These are phyloP conservation scores for Populus deltoides DNA, from an alignment of 345 rosid species.

Conservation along the genomic window DNA sequence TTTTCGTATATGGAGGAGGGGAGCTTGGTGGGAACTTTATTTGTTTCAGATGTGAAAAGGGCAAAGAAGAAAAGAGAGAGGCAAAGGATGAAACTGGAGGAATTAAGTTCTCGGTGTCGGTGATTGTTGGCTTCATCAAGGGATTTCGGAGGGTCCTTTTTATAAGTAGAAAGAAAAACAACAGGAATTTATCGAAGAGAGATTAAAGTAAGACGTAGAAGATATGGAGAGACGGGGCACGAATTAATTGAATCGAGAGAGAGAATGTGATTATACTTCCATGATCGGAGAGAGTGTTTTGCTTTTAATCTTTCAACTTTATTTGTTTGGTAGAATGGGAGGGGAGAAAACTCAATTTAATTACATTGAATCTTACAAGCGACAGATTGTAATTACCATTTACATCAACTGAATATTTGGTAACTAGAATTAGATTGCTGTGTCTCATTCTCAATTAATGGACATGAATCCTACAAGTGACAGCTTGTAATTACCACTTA, in stretches of 20 bases:
- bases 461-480: too few species aligned
- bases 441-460: too few species aligned
- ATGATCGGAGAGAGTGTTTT: too few species aligned
- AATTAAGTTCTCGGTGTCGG: not conserved
- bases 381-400: not conserved
- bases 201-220: not conserved
- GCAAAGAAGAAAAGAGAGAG: not conserved
- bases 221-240: not conserved
- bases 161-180: conserved; percentile 15
- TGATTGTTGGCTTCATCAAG: not conserved
- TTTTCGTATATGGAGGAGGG: not conserved
- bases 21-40: not conserved
- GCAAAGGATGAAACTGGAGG: not conserved
- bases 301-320: too few species aligned
- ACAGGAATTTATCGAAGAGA: not conserved
- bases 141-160: not conserved
- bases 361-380: not conserved
- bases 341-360: not conserved
- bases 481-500: too few species aligned
- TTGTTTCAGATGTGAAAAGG: not conserved
- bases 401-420: too few species aligned
- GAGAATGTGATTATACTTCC: not conserved
- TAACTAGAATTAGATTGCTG: too few species aligned
- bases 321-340: not conserved
- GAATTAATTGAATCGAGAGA: not conserved